A percentile compares a stretch with the other conserved stretches of the same genome.
Conservation (phyloP, 164 flowering plant species). For the Warburgia ugandensis region DNA sequence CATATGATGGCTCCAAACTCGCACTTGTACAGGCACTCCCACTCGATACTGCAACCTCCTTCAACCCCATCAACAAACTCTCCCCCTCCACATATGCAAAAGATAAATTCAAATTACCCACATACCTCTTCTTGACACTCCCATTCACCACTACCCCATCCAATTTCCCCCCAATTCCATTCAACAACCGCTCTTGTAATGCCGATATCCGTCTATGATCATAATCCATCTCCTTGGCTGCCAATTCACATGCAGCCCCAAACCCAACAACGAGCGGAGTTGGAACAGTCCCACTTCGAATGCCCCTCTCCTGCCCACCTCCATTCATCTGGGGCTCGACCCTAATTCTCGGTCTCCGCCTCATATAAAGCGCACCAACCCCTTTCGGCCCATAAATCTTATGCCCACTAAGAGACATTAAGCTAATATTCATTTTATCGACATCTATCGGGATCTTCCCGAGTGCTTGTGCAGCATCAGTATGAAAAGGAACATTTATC, state of each 20-base stretch:
- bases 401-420: conserved; percentile 92
- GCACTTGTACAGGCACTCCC: conserved; percentile 98
- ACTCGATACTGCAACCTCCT: conserved; percentile 95
- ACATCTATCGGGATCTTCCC: conserved; percentile 88
- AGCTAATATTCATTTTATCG: conserved; percentile 69
- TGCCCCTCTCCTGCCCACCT: conserved; percentile 94
- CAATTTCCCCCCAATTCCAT: conserved; percentile 55
- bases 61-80: conserved; percentile 93
- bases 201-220: conserved; percentile 50
- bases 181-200: conserved; percentile 63
- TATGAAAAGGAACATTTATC: conserved; percentile 57
- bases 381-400: conserved; percentile 96
- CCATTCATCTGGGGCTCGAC: conserved; percentile 95
- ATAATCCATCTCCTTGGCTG: conserved; percentile 80
- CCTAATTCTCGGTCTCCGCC: conserved; percentile 73
- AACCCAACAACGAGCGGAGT: conserved; percentile 89
- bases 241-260: conserved; percentile 89
- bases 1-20: conserved; percentile 93
- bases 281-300: conserved; percentile 92
- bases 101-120: conserved; percentile 84
- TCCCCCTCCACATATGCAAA: conserved; percentile 97
- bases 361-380: conserved; percentile 78
- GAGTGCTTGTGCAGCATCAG: conserved; percentile 90
- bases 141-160: conserved; percentile 93
- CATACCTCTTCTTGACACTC: conserved; percentile 65